Evolutionary conservation across 139 green algal genomes (phyloP).

Genomic region (Chlamydomonas sp.): DNA sequence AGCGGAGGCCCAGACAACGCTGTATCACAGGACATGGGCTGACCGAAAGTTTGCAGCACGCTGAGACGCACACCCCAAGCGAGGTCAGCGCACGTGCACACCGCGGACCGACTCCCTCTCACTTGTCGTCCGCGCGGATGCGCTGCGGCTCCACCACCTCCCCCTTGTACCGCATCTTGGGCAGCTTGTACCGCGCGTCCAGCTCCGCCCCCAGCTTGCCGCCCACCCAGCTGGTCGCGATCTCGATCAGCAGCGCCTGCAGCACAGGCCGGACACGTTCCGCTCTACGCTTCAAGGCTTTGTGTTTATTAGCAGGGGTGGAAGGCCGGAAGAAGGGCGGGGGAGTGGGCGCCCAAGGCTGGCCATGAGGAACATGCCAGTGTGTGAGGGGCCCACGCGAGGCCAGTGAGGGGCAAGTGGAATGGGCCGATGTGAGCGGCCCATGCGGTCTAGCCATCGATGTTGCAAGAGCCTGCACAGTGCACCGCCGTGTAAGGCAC

Average conservation of each 20-base stretch:
- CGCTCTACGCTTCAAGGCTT: no score
- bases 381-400: neutral
- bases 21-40: no score
- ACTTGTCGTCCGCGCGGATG: slow-evolving; percentile 42
- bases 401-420: no score
- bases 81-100: neutral
- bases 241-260: slow-evolving; percentile 78
- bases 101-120: neutral
- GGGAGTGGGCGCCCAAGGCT: no score
- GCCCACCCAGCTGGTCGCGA: slow-evolving; percentile 58
- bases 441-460: no score
- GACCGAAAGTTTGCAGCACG: no score
- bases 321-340: neutral
- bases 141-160: slow-evolving; percentile 49
- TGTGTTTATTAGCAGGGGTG: neutral
- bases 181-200: slow-evolving; percentile 80
- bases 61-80: neutral
- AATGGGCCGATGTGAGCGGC: no score
- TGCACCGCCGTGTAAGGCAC: no score
- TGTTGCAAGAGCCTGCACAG: no score
- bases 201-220: slow-evolving; percentile 64
- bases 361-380: no score
- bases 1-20: no score
- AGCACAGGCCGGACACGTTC: slow-evolving; percentile 39
- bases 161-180: slow-evolving; percentile 87